Percentiles rank a stretch among this genome's conserved stretches.
Conservation (phyloP, 2,329 filamentous ascomycete species). For the Hansfordia pulvinata region DNA sequence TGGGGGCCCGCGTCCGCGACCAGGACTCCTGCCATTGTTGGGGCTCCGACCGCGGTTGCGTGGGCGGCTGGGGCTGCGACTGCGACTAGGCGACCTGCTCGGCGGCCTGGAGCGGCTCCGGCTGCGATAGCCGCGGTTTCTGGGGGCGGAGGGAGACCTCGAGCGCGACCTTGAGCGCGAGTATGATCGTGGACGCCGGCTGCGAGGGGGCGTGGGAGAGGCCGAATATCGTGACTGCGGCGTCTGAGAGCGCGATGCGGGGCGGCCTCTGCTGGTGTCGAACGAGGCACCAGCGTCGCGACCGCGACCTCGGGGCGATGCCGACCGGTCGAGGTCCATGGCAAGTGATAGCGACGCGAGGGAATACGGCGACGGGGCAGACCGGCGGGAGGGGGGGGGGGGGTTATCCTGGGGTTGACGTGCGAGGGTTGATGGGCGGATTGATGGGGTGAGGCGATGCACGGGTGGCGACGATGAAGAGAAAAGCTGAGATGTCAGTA, state of each 20-base stretch:
- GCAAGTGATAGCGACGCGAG: no score
- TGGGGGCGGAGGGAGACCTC: background rate
- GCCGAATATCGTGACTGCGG: constrained; percentile 24
- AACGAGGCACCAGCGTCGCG: no score
- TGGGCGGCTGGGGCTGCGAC: constrained; percentile 15
- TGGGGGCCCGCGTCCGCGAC: constrained; percentile 11
- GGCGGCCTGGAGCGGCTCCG: constrained; percentile 18
- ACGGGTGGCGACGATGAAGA: no score
- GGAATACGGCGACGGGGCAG: no score
- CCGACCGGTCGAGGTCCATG: no score
- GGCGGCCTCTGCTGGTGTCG: no score
- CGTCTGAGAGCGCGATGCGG: constrained; percentile 17
- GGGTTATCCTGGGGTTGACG: no score
- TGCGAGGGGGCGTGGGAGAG: constrained; percentile 12
- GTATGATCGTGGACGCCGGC: constrained; percentile 3
- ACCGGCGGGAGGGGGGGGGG: no score
- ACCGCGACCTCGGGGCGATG: no score
- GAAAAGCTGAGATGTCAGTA: no score
- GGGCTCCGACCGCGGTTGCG: constrained; percentile 7
- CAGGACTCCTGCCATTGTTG: constrained; percentile 8
- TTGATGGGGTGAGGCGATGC: no score
- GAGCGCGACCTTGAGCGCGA: background rate
- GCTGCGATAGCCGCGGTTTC: constrained; percentile 3
- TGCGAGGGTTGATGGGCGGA: no score
- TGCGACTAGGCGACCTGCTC: constrained; percentile 18